Conservation (phyloP, 306 rosid genomes). For the Trifolium fragiferum region DNA sequence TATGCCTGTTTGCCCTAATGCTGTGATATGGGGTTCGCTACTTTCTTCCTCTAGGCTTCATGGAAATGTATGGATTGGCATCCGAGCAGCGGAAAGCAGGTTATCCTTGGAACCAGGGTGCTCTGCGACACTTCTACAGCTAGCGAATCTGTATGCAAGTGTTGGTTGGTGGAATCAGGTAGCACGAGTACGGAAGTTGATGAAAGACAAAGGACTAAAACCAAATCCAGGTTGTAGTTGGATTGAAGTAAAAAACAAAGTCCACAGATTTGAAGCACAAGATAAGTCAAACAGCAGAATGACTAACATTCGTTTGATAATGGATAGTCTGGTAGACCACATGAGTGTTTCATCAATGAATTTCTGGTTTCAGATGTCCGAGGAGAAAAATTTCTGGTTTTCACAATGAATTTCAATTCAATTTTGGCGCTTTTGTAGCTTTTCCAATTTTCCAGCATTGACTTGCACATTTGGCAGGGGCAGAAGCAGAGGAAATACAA, state of each 20-base stretch:
- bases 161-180: conserved; percentile 67
- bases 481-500: background rate
- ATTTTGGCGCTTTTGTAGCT: background rate
- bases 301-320: conserved; percentile 48
- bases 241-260: conserved; percentile 65
- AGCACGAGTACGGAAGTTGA: conserved; percentile 60
- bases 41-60: conserved; percentile 77
- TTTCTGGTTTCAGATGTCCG: conserved; percentile 40
- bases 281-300: conserved; percentile 59
- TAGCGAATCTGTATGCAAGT: conserved; percentile 78
- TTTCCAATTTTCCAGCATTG: conserved; percentile 12
- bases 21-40: conserved; percentile 87
- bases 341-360: conserved; percentile 57
- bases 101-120: conserved; percentile 67
- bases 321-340: conserved; percentile 66
- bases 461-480: conserved; percentile 26
- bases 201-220: conserved; percentile 76
- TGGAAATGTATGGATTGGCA: conserved; percentile 71
- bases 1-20: conserved; percentile 78
- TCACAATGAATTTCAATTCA: conserved; percentile 11
- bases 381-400: conserved; percentile 45
- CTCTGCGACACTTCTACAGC: conserved; percentile 67
- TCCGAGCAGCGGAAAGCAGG: conserved; percentile 77
- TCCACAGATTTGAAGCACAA: conserved; percentile 72
- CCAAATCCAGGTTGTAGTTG: conserved; percentile 80